These are phyloP conservation scores for California macrophylla DNA, from an alignment of 441 rosid species.

Conservation along the genomic window DNA sequence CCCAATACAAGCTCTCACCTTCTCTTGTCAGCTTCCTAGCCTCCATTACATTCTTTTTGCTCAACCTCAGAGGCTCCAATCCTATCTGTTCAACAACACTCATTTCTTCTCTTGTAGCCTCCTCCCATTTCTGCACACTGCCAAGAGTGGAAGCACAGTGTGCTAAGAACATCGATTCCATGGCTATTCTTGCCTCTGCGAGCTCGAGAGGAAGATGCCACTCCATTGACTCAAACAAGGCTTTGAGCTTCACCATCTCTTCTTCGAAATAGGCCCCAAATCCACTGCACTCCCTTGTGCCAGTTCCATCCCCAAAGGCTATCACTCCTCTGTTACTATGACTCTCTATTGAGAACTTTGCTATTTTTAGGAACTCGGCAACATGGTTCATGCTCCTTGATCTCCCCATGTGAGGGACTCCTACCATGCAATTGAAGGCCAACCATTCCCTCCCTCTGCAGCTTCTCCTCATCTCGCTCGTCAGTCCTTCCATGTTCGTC, in stretches of 20 bases:
- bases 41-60: slow-evolving; percentile 9
- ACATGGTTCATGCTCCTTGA: neutral
- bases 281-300: neutral
- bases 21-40: slow-evolving; percentile 13
- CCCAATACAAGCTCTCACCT: slow-evolving; percentile 12
- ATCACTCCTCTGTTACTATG: neutral
- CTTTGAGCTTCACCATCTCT: slow-evolving; percentile 3
- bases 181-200: slow-evolving; percentile 16
- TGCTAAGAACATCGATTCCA: slow-evolving; percentile 6
- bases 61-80: slow-evolving; percentile 5
- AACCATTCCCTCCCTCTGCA: slow-evolving; percentile 21
- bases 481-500: slow-evolving; percentile 23
- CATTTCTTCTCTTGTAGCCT: neutral
- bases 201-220: slow-evolving; percentile 11
- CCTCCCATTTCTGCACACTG: slow-evolving; percentile 7
- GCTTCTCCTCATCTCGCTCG: slow-evolving; percentile 18
- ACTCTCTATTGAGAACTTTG: neutral
- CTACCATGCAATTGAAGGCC: slow-evolving; percentile 36
- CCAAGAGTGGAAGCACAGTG: neutral
- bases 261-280: slow-evolving; percentile 2
- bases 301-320: slow-evolving; percentile 10
- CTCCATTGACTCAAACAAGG: slow-evolving; percentile 12
- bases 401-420: slow-evolving; percentile 22
- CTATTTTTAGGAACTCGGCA: neutral
- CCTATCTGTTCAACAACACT: slow-evolving; percentile 1